Evolutionary conservation across 352 stramenopile genomes (phyloP).

Genomic region (Elongisporangium undulatum): DNA sequence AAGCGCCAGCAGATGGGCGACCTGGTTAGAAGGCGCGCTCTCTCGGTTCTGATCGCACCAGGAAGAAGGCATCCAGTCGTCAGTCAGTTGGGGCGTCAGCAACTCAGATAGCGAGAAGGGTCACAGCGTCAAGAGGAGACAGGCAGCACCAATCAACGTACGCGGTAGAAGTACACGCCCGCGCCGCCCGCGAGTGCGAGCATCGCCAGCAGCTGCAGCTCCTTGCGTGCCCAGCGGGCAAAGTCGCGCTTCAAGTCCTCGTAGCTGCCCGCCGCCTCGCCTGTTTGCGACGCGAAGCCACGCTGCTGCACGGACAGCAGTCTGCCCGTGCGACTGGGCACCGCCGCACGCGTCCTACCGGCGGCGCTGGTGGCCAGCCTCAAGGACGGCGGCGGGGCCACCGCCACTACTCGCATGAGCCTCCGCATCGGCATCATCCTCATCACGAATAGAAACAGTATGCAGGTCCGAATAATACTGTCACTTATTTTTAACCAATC

Average conservation of each 20-base stretch:
- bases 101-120: neutral
- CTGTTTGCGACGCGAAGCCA: neutral
- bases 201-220: conserved; percentile 35
- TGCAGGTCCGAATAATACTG: neutral
- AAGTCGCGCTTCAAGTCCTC: conserved; percentile 65
- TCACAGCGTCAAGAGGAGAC: neutral
- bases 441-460: neutral
- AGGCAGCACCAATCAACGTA: conserved; percentile 7
- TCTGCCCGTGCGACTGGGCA: neutral
- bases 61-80: neutral
- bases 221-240: conserved; percentile 46
- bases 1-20: conserved; percentile 41
- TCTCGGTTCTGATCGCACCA: conserved; percentile 47
- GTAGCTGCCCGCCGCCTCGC: conserved; percentile 8
- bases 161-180: conserved; percentile 68
- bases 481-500: conserved; percentile 13
- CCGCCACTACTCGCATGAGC: neutral
- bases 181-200: conserved; percentile 40
- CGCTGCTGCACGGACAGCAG: neutral
- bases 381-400: conserved; percentile 5
- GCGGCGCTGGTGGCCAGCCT: conserved; percentile 13
- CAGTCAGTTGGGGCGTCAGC: neutral
- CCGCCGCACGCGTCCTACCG: conserved; percentile 10
- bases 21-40: conserved; percentile 42
- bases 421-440: neutral